Conservation (phyloP, 179 eudicot species). For the Heliamphora pulchella region DNA sequence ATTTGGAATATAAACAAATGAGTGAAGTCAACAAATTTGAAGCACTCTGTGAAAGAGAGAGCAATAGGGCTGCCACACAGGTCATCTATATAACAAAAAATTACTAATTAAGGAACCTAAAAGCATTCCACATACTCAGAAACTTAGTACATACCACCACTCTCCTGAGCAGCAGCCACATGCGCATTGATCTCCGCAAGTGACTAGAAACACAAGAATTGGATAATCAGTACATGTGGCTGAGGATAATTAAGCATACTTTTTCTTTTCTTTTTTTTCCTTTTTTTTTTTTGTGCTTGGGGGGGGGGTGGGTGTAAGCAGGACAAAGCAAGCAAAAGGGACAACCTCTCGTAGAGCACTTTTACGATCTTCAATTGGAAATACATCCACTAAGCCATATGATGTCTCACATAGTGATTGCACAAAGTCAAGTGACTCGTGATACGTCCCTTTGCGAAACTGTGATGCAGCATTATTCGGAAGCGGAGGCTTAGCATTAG, state of each 20-base stretch:
- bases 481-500: conserved; percentile 74
- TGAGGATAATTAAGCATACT: neutral
- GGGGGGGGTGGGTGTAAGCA: neutral
- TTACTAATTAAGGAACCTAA: no score
- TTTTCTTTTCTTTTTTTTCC: no score
- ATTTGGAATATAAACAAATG: neutral
- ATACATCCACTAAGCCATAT: conserved; percentile 88
- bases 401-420: conserved; percentile 90
- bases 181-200: conserved; percentile 81
- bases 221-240: conserved; percentile 18
- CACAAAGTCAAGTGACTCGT: conserved; percentile 93
- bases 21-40: neutral
- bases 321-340: neutral
- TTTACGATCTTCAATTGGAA: conserved; percentile 94
- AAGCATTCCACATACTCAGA: conserved; percentile 1
- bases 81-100: neutral
- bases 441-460: conserved; percentile 91
- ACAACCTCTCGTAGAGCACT: conserved; percentile 87
- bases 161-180: conserved; percentile 64
- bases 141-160: conserved; percentile 64
- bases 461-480: conserved; percentile 62
- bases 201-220: conserved; percentile 53
- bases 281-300: no score
- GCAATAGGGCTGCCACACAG: neutral
- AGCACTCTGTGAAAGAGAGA: neutral